phyloP scores from a whole-genome alignment of 495 filamentous ascomycete genomes.

The Aspergillus incahuasiensis region DNA sequence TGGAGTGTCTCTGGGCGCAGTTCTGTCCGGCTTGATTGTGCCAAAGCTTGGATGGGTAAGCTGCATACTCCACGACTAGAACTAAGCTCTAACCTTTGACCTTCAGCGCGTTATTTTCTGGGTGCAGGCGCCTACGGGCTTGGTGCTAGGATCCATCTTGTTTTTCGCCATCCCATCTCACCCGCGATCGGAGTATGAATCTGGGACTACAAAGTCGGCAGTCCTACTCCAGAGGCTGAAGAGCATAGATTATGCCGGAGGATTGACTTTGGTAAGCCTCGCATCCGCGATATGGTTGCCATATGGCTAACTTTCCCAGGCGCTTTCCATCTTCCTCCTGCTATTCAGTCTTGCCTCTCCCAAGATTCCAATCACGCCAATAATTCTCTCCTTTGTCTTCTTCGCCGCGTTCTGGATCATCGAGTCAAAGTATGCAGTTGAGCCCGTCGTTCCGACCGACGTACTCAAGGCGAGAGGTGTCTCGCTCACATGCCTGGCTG shows the following conservation, averaged over 20 bases:
- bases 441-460: slow-evolving; percentile 66
- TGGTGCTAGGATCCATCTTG: slow-evolving; percentile 53
- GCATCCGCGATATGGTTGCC: background rate
- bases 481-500: slow-evolving; percentile 62
- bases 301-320: slow-evolving; percentile 30
- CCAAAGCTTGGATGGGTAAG: slow-evolving; percentile 64
- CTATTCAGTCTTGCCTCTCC: slow-evolving; percentile 61
- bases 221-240: slow-evolving; percentile 47
- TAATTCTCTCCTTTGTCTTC: slow-evolving; percentile 50
- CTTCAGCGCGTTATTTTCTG: slow-evolving; percentile 62
- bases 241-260: slow-evolving; percentile 65
- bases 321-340: slow-evolving; percentile 53
- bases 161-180: slow-evolving; percentile 54
- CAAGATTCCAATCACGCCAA: slow-evolving; percentile 50
- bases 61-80: background rate
- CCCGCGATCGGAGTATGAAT: slow-evolving; percentile 22
- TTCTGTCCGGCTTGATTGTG: slow-evolving; percentile 61
- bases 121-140: slow-evolving; percentile 54
- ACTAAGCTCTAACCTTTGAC: background rate
- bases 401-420: slow-evolving; percentile 56
- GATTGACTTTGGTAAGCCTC: slow-evolving; percentile 52
- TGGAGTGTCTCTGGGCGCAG: slow-evolving; percentile 65
- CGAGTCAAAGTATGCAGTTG: slow-evolving; percentile 49
- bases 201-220: slow-evolving; percentile 13
- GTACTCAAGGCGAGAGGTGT: slow-evolving; percentile 60